Percentiles rank a stretch among this genome's conserved stretches.
These are phyloP conservation scores for Dalbergia cultrata DNA, from an alignment of 306 rosid species.

Conservation along the genomic window DNA sequence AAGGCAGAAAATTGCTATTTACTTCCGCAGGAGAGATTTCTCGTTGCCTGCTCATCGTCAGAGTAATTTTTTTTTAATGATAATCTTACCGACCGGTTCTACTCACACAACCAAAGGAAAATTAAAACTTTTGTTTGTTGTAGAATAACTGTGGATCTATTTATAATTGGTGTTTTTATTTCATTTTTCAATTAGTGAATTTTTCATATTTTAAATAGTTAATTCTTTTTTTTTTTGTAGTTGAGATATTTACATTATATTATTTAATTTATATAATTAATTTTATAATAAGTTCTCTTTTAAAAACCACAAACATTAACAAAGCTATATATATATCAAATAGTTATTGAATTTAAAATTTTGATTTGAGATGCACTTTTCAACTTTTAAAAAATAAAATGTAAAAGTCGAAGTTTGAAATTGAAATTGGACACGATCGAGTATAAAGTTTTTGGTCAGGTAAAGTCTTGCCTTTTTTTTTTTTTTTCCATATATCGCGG, in stretches of 20 bases:
- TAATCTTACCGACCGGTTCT: not conserved
- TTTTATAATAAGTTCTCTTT: not conserved
- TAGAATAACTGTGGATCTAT: not conserved
- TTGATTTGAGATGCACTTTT: not conserved
- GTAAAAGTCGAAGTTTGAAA: no score
- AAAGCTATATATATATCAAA: not conserved
- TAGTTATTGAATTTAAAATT: not conserved
- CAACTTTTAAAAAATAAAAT: not conserved
- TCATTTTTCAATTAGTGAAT: not conserved
- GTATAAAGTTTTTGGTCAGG: not conserved
- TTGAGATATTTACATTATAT: no score
- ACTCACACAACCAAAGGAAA: not conserved
- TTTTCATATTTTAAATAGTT: no score
- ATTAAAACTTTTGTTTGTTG: not conserved
- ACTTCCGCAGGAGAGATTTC: not conserved
- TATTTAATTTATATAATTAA: no score
- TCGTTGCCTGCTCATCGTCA: not conserved
- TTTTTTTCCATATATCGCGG: no score
- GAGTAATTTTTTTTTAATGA: not conserved
- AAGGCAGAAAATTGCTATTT: not conserved
- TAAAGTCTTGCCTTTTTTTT: not conserved
- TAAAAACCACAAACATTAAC: not conserved
- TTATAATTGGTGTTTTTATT: not conserved
- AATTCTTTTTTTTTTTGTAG: no score
- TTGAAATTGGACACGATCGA: not conserved